Base-by-base conservation (phyloP, 2,329 filamentous ascomycete species). In the Aspergillus spinulosporus region DNA sequence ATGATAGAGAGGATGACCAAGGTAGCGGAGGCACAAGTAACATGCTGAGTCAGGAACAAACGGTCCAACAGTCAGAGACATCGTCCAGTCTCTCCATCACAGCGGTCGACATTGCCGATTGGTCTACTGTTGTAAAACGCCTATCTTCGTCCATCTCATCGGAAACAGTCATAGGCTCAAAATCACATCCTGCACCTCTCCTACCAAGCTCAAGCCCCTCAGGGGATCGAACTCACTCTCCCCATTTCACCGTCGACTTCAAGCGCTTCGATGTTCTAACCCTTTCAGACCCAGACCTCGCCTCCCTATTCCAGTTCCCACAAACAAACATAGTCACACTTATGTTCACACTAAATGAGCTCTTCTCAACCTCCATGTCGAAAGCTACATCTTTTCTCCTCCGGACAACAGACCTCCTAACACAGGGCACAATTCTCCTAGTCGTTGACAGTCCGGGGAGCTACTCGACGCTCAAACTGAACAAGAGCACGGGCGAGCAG, bases 341-440 rank as follows among this genome's bases (percentile, higher is more conserved):
- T 9, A 84, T 97, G 75, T 99, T 97, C 79, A 97, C 93, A 0
- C 82, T 97, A 46, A 97, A 97, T 72, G 94, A 99, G 75, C 85
- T 99, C 0, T 97, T 97, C 77, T 88, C 89, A 0, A 80, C 84
- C 0, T 90, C 87, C 1, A 84, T 92, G 26, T 80, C 86, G 2
- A 84, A 86, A 63, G 91, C 93, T 0, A 96, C 93, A 0, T 78
- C 79, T 3, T 87, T 97, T 62, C 79, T 99, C 0, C 80, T 91
- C 3, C 78, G 78, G 0, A 76, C 97, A 14, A 90, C 88, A 0
- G 77, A 82, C 1, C 63, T 75, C 1, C 69, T 89, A 2, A 74
- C 79, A 0, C 58, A 78, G 0, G 87, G 85, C 0, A 84, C 90
- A 2, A 72, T 93, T 40, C 77, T 97, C 1, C 82, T 97, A 0